Percentiles rank a stretch among this genome's conserved stretches.
Conservation (phyloP, 2,329 filamentous ascomycete species). For the Penicillium sp. region DNA sequence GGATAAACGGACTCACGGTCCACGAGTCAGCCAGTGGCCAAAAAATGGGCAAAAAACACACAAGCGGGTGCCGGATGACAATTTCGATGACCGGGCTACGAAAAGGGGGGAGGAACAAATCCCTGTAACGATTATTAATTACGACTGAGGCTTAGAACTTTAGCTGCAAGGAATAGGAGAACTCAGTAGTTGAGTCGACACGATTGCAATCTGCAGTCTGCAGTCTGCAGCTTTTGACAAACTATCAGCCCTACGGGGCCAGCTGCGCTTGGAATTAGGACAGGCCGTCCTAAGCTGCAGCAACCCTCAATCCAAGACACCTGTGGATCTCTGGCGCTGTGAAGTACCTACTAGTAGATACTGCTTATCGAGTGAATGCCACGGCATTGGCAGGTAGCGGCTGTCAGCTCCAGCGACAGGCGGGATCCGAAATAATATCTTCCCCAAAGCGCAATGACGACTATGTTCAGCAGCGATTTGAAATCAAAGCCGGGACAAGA, state of each 20-base stretch:
- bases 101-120: constrained; percentile 11
- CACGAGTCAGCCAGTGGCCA: neutral
- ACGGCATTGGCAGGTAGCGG: neutral
- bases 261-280: neutral
- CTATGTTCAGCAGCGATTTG: neutral
- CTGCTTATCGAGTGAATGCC: neutral
- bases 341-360: neutral
- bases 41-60: neutral
- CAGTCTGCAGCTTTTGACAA: constrained; percentile 2
- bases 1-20: neutral
- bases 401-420: neutral
- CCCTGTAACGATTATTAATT: constrained; percentile 3
- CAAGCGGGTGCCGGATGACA: neutral
- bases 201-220: no score
- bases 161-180: constrained; percentile 9
- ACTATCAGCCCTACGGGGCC: neutral
- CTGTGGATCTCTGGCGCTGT: neutral
- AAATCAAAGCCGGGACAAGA: neutral
- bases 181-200: neutral
- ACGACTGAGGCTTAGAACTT: constrained; percentile 12
- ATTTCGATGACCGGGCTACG: neutral
- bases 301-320: neutral
- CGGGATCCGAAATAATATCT: neutral
- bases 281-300: neutral
- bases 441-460: neutral